phyloP scores from a whole-genome alignment of 352 stramenopile genomes.

The Pythium dissotocum region DNA sequence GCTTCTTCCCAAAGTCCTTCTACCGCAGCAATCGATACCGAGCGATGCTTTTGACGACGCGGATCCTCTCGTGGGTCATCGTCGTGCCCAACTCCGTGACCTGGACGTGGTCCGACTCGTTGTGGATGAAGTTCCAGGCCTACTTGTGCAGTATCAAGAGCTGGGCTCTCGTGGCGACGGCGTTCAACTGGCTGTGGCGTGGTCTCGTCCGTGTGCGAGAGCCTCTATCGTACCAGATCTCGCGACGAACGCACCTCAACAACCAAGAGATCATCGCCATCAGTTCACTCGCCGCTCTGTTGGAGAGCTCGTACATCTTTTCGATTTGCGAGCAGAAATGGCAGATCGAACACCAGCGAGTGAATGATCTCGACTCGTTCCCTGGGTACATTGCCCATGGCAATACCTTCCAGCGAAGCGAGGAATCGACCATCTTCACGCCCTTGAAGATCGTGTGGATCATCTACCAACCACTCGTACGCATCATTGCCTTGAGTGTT shows the following conservation, averaged over 20 bases:
- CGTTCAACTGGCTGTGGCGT: constrained; percentile 9
- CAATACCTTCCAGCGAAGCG: too few species aligned
- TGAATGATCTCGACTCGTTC: too few species aligned
- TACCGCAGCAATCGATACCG: constrained; percentile 23
- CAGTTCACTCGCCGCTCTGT: neutral
- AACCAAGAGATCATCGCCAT: constrained; percentile 21
- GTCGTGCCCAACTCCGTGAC: constrained; percentile 29
- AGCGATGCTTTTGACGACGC: constrained; percentile 16
- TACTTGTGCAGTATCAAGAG: constrained; percentile 19
- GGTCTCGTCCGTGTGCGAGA: constrained; percentile 6
- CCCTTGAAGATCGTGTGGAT: too few species aligned
- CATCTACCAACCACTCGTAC: too few species aligned
- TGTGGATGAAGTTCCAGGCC: constrained; percentile 13
- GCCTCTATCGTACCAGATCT: constrained; percentile 10
- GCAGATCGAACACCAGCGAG: too few species aligned
- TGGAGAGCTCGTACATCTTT: neutral
- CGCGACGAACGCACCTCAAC: constrained; percentile 9
- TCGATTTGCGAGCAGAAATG: too few species aligned
- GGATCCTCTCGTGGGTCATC: constrained; percentile 25
- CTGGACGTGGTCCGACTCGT: constrained; percentile 23
- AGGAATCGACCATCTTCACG: too few species aligned
- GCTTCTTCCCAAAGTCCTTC: constrained; percentile 30
- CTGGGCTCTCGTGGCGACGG: constrained; percentile 14
- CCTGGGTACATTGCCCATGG: too few species aligned
- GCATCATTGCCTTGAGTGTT: too few species aligned